These are phyloP conservation scores for Ganoderma boninense DNA, from an alignment of 1,284 basidiomycete genomes.

Conservation along the genomic window DNA sequence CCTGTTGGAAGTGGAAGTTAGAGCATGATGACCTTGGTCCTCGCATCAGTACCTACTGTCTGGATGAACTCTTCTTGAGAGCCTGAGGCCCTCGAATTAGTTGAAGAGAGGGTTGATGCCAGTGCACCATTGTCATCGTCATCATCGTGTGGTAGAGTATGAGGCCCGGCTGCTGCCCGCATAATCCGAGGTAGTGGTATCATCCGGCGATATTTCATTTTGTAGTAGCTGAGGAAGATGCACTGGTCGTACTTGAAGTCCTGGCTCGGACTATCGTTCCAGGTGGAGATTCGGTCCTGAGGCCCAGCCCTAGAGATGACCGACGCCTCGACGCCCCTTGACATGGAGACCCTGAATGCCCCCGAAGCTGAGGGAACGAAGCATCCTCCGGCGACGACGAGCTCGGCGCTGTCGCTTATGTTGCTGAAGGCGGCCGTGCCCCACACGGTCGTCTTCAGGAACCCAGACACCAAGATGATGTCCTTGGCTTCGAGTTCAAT, in stretches of 20 bases:
- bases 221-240: constrained; percentile 20
- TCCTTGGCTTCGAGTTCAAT: constrained; percentile 21
- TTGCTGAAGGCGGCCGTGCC: constrained; percentile 18
- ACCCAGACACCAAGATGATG: constrained; percentile 29
- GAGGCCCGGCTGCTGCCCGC: constrained; percentile 9
- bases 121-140: background rate
- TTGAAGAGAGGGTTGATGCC: too few relatives aligned
- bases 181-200: background rate
- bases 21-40: background rate
- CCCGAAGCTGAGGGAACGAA: constrained; percentile 7
- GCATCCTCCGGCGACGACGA: constrained; percentile 7
- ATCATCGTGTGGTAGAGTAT: background rate
- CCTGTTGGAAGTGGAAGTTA: background rate
- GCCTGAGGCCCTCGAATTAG: too few relatives aligned
- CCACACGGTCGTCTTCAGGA: constrained; percentile 30
- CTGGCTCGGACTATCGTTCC: background rate
- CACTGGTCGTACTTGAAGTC: constrained; percentile 9
- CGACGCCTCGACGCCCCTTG: background rate
- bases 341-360: constrained; percentile 7
- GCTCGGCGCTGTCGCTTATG: background rate
- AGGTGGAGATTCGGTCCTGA: background rate
- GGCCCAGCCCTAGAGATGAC: constrained; percentile 8
- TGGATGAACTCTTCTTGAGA: too few relatives aligned
- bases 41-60: too few relatives aligned
- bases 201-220: constrained; percentile 9